These are phyloP conservation scores for Albugo candida DNA, from an alignment of 352 stramenopile genomes.

Conservation along the genomic window DNA sequence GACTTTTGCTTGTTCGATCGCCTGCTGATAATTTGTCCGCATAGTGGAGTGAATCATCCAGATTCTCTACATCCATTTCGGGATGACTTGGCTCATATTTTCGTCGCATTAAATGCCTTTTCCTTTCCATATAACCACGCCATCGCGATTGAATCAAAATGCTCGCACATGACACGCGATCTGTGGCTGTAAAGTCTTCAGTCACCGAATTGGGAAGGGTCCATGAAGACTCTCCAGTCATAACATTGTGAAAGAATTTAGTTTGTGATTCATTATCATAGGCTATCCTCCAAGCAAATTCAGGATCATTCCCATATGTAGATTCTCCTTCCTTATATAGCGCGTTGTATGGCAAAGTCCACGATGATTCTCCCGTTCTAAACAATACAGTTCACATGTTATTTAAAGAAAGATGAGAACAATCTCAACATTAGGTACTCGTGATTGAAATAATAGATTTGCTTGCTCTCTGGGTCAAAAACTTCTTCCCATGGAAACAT, in stretches of 20 bases:
- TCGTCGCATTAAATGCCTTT: neutral
- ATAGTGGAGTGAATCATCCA: no score
- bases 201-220: slow-evolving; percentile 13
- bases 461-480: slow-evolving; percentile 17
- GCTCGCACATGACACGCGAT: neutral
- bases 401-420: neutral
- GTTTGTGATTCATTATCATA: slow-evolving; percentile 51
- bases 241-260: slow-evolving; percentile 45
- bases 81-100: no score
- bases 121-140: neutral
- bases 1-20: no score
- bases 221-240: slow-evolving; percentile 50
- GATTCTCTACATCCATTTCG: no score
- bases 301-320: slow-evolving; percentile 1
- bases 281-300: slow-evolving; percentile 26
- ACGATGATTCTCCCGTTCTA: slow-evolving; percentile 40
- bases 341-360: slow-evolving; percentile 16
- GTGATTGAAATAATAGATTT: slow-evolving; percentile 35
- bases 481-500: slow-evolving; percentile 25
- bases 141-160: neutral
- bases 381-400: neutral
- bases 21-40: no score
- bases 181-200: neutral
- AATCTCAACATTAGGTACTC: slow-evolving; percentile 10
- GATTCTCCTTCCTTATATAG: slow-evolving; percentile 4